A percentile compares a stretch with the other conserved stretches of the same genome.
Evolutionary conservation across 495 filamentous ascomycete genomes (phyloP).

Genomic region (Pyrenula massariospora): DNA sequence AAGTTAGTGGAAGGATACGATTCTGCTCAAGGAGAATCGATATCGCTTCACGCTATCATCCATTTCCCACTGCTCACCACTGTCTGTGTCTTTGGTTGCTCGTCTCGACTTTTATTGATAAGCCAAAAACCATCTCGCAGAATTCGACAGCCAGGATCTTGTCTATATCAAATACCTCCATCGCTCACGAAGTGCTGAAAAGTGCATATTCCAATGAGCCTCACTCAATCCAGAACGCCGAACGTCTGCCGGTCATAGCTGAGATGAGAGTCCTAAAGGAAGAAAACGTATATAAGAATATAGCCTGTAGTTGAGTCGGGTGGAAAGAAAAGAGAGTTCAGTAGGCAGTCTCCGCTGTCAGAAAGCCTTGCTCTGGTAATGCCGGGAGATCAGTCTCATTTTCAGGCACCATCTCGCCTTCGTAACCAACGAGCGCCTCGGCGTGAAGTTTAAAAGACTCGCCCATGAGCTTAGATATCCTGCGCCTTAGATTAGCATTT

Average conservation of each 20-base stretch:
- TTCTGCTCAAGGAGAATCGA: too few relatives aligned
- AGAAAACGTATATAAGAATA: neutral
- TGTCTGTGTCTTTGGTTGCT: too few relatives aligned
- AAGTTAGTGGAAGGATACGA: too few relatives aligned
- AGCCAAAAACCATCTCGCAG: too few relatives aligned
- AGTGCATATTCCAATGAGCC: neutral
- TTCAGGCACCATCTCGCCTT: conserved; percentile 51
- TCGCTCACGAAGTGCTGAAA: neutral
- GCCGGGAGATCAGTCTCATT: conserved; percentile 36
- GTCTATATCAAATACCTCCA: neutral
- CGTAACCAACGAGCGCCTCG: conserved; percentile 85
- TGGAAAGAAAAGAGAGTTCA: conserved; percentile 10
- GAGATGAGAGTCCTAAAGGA: neutral
- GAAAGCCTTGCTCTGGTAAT: conserved; percentile 33
- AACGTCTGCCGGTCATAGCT: neutral
- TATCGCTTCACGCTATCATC: too few relatives aligned
- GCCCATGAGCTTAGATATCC: conserved; percentile 95
- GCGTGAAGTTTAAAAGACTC: conserved; percentile 96
- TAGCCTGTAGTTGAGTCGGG: neutral
- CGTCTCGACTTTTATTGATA: too few relatives aligned
- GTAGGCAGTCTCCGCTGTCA: conserved; percentile 35
- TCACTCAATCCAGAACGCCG: neutral
- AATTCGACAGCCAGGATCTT: neutral
- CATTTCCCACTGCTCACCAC: too few relatives aligned
- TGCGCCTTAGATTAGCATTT: conserved; percentile 40